Base-by-base conservation (phyloP, 768 basidiomycete species). In the Lactarius hengduanensis region DNA sequence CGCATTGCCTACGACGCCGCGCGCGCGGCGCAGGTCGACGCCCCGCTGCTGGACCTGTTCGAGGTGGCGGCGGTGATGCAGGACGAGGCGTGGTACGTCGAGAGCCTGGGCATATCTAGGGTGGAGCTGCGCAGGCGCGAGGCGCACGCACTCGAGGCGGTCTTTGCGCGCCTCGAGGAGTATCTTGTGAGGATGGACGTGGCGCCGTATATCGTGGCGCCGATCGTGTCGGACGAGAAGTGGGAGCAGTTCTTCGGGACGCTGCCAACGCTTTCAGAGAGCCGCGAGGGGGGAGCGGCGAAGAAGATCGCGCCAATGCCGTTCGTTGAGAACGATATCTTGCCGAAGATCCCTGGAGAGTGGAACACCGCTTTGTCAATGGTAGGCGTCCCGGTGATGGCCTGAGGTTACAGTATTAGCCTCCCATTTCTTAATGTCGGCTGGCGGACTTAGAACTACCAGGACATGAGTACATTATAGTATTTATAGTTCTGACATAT, bases 51-150 rank as follows among this genome's bases (percentile, higher is more conserved):
- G 84, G 84, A 62, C 64, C 66, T 56, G 32, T 56, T 56, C 55
- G 55, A 56, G 55, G 55, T 34, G 8, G 16, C 55, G 18, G 28
- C 55, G 18, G 55, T 56, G 18, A 10, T 56, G 32, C 32, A 80
- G 67, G 85, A 87, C 68, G 76, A 83, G 54, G 82, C 84, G 10
- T 87, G 86, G 86, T 86, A 86, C 70, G 78, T 81, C 28, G 86
- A 87, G 73, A 74, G 82, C 67, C 80, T 75, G 22, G 79, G 81
- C 4, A 71, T 87, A 55, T 76, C 79, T 10, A 78, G 85, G 22
- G 75, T 78, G 59, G 75, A 74, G 15, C 84, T 87, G 70, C 79
- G 63, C 7, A 65, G 70, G 50, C 62, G 72, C 61, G 73, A 73
- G 67, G 67, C 63, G 2, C 58, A 60, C 28, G 73, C 75, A 45